Evolutionary conservation across 169 alveolate genomes (phyloP), one percentile per base, ranked within the genome.

Genomic region (Plasmodium gonderi): DNA sequence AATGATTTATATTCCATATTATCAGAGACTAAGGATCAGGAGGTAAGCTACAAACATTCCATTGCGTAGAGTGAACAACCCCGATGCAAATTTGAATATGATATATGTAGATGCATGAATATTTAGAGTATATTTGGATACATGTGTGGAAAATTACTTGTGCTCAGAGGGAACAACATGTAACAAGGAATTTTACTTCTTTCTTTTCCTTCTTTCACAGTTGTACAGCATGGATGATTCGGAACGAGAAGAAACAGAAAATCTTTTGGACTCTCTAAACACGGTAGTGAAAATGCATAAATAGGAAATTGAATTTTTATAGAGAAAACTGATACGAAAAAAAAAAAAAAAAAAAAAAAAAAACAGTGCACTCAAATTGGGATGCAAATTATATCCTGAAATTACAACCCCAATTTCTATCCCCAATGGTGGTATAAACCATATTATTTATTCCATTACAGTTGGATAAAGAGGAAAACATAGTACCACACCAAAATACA

Each of bases 241-340:
- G 20, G 92, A 83, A 69, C 51, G 77, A 26, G 92, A 83, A 45
- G 92, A 83, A 40, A 72, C 64, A 36, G 92, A 72, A 72, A 68
- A 83, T 72, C 20, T 83, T 12, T 60, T 83, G 54, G 92, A 83
- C 83, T 69, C 92, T 29, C 77, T 83, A 49, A 83, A 83, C 77
- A 83, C 49, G 92, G 92, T 74, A 36, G 3, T n/a, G 33, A 29
- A 51, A n/a, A 7, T 40, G 60, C 33, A 7, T 20, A 49, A 2
- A 26, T 44, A 2, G 4, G 7, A 29, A 40, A 36, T 8, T 36
- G 29, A 23, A 44, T 75, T 3, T 38, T 14, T 45, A 26, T 9
- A 3, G 31, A 40, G 51, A 38, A 75, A 36, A 20, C 7, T 11
- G 51, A 3, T 26, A 75, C n/a, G n/a, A n/a, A n/a, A n/a, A n/a